These are phyloP conservation scores for Penicillium sp. DNA, from an alignment of 2,329 filamentous ascomycete genomes.

Conservation along the genomic window DNA sequence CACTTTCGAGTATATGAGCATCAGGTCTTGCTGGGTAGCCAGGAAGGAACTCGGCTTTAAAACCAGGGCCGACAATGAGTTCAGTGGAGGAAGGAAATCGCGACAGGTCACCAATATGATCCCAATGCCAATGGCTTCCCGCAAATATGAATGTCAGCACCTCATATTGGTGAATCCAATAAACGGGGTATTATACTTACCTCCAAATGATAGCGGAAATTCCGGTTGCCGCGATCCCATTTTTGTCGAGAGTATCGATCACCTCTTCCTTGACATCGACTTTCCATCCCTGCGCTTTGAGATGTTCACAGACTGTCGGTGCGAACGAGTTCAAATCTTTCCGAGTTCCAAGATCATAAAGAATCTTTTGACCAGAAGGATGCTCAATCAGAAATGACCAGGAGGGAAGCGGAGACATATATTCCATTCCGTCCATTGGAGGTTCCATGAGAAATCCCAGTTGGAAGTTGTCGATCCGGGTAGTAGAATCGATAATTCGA, in stretches of 20 bases:
- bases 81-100: conserved; percentile 43
- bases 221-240: neutral
- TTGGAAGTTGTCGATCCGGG: neutral
- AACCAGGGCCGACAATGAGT: conserved; percentile 49
- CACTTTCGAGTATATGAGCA: conserved; percentile 39
- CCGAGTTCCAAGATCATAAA: conserved; percentile 49
- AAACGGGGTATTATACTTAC: neutral
- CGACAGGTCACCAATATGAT: conserved; percentile 44
- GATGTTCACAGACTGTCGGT: conserved; percentile 7
- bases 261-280: conserved; percentile 6
- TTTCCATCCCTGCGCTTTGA: neutral
- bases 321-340: conserved; percentile 46
- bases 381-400: conserved; percentile 25
- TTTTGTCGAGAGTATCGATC: conserved; percentile 1
- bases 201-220: conserved; percentile 10
- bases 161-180: neutral
- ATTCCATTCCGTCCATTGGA: neutral
- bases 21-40: conserved; percentile 44
- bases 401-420: conserved; percentile 2
- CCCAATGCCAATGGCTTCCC: conserved; percentile 35
- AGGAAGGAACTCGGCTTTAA: conserved; percentile 42
- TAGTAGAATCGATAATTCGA: conserved; percentile 13
- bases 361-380: conserved; percentile 36
- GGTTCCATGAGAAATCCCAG: conserved; percentile 8
- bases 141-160: neutral